Percentiles rank a stretch among this genome's conserved stretches.
Conservation (phyloP, 73 alveolate species). For the Paramecium sexaurelia region DNA sequence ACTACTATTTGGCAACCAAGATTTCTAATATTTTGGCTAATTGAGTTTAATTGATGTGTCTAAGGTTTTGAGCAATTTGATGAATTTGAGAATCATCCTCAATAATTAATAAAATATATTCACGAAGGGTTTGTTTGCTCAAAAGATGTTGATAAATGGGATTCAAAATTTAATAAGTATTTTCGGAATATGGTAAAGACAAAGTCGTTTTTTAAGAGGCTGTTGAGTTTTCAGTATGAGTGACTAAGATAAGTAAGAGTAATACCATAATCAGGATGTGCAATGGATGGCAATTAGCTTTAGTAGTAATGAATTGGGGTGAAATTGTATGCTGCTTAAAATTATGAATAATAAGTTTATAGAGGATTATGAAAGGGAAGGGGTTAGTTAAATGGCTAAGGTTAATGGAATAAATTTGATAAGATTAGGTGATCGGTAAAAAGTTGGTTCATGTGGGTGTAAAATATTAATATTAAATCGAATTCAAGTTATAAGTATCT, state of each 20-base stretch:
- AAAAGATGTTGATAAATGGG: background rate
- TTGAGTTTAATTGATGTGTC: background rate
- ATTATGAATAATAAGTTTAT: background rate
- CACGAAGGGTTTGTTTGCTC: background rate
- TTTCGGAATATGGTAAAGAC: background rate
- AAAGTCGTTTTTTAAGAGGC: background rate
- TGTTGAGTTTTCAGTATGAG: background rate
- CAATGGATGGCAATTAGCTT: background rate
- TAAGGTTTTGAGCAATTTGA: background rate
- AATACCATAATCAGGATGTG: background rate
- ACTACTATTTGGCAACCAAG: background rate
- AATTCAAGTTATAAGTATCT: background rate
- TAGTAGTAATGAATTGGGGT: background rate
- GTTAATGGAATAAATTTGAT: background rate
- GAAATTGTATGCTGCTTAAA: background rate
- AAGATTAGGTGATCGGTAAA: background rate
- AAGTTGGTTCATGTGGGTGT: constrained; percentile 3
- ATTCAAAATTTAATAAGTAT: background rate
- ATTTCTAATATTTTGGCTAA: background rate
- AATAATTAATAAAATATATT: background rate
- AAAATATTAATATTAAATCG: background rate
- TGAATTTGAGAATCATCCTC: background rate
- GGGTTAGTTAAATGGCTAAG: background rate
- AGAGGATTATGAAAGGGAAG: background rate
- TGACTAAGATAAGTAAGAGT: background rate